A percentile compares a stretch with the other conserved stretches of the same genome.
Evolutionary conservation across 306 rosid species (phyloP).

Genomic region (Pterocarpus macrocarpus): DNA sequence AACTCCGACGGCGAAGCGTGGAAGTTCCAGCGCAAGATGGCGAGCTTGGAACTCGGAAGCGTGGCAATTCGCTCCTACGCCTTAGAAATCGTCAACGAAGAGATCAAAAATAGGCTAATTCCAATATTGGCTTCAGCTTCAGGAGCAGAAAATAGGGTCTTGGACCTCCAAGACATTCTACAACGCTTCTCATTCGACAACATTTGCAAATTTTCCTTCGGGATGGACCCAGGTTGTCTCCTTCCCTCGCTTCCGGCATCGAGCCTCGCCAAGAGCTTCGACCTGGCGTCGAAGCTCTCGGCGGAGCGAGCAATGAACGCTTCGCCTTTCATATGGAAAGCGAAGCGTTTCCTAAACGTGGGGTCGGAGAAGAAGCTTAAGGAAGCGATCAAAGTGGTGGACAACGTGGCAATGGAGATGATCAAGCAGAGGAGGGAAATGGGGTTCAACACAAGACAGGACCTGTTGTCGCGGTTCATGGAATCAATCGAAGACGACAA

Average conservation of each 20-base stretch:
- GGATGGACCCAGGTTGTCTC: conserved; percentile 88
- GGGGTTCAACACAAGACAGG: conserved; percentile 48
- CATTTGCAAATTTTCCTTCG: conserved; percentile 67
- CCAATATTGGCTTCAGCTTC: conserved; percentile 45
- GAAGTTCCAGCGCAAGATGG: conserved; percentile 87
- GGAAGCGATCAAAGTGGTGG: conserved; percentile 58
- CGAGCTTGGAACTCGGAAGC: conserved; percentile 78
- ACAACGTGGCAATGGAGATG: conserved; percentile 54
- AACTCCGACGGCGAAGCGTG: conserved; percentile 80
- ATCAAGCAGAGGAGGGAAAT: conserved; percentile 52
- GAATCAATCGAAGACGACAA: conserved; percentile 60
- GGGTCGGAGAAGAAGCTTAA: conserved; percentile 77
- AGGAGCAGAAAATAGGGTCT: background rate
- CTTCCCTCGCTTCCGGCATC: conserved; percentile 56
- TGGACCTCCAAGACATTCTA: conserved; percentile 81
- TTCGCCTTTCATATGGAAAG: conserved; percentile 71
- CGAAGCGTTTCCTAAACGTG: conserved; percentile 56
- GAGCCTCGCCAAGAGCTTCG: conserved; percentile 62
- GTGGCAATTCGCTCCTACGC: conserved; percentile 72
- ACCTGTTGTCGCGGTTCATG: conserved; percentile 88
- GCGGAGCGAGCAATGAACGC: conserved; percentile 75
- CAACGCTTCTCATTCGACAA: conserved; percentile 74
- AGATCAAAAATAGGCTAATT: conserved; percentile 62
- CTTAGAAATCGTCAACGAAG: conserved; percentile 50
- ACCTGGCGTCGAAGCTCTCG: conserved; percentile 66